phyloP scores from a whole-genome alignment of 2,329 filamentous ascomycete species.

The Sclerotinia glacialis region DNA sequence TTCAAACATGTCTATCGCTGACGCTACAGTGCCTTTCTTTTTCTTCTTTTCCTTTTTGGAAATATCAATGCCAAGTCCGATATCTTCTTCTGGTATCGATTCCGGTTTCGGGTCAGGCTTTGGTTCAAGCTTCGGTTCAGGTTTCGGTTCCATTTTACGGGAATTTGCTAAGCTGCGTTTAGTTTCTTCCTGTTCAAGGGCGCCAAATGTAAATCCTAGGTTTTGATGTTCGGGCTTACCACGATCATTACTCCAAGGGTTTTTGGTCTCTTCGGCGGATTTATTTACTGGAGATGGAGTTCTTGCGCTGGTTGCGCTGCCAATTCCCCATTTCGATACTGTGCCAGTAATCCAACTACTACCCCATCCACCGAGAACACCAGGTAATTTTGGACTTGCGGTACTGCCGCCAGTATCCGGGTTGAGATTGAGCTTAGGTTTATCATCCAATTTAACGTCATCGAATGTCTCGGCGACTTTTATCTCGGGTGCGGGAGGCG shows the following conservation, averaged over 20 bases:
- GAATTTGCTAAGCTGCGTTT: conserved; percentile 34
- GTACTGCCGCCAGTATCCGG: conserved; percentile 48
- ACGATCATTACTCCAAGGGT: conserved; percentile 50
- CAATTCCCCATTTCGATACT: conserved; percentile 41
- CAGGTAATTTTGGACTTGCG: conserved; percentile 41
- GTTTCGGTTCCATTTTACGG: conserved; percentile 34
- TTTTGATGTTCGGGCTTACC: conserved; percentile 55
- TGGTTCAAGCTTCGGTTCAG: conserved; percentile 27
- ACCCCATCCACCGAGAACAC: conserved; percentile 57
- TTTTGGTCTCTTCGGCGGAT: conserved; percentile 46
- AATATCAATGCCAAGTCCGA: conserved; percentile 36
- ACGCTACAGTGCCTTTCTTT: conserved; percentile 38
- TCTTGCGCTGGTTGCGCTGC: conserved; percentile 20
- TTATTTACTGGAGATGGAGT: conserved; percentile 22
- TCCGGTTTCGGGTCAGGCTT: conserved; percentile 40
- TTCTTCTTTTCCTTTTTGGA: conserved; percentile 47
- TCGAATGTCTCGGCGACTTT: conserved; percentile 57
- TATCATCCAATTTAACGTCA: conserved; percentile 65
- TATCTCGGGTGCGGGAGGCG: conserved; percentile 36
- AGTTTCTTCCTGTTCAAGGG: conserved; percentile 45
- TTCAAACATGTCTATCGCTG: conserved; percentile 20
- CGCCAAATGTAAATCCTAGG: conserved; percentile 48
- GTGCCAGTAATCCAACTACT: conserved; percentile 56
- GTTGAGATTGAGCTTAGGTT: conserved; percentile 56
- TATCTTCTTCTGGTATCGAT: conserved; percentile 36